Base-by-base conservation (phyloP, 352 stramenopile species). In the Phytopythium delawarense region DNA sequence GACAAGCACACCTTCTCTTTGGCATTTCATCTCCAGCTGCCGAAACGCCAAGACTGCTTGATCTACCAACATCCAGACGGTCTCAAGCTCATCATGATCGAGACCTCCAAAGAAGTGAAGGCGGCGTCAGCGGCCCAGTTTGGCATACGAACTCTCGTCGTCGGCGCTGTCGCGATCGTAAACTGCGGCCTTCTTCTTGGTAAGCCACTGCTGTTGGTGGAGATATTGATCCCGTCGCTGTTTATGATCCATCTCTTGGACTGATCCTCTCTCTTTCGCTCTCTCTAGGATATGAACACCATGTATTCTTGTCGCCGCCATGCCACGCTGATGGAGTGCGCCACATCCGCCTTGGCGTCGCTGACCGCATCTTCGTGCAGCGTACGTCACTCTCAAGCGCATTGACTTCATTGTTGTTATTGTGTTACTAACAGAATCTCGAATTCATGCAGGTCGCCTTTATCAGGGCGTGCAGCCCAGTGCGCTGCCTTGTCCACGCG, bases 381-480 rank as follows among this genome's bases (percentile, higher is more conserved):
- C 51, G 51, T 57, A 42, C 30, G 50, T 21, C n/a, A 8, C 40
- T 3, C 42, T 25, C 1, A 15, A 13, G 42, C 42, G 5, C 21
- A 21, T 20, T 46, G 20, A 9, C 16, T 25, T 25, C 42, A 11
- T 5, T 25, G 3, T 16, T 28, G 21, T 37, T 9, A 18, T 7
- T 30, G 9, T 21, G 16, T 28, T 13, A 7, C 20, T 54, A 35
- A 21, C 20, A 15, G 2, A 20, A 0, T 2, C 42, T 49, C 21
- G 46, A 25, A 37, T 35, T 9, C 13, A 4, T 20, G 15, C 25
- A 60, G 54, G 54, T 51, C 74, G 73, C 28, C 66, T 88, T 63
- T 78, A 83, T 54, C 63, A 74, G 49, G 78, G 83, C n/a, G 60
- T 88, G 11, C 83, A 90, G 49, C 77, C 79, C 1, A 66, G 55